Evolutionary conservation across 164 flowering plant species (phyloP), one percentile per base, ranked within the genome.

Genomic region (Nymphaea colorata): DNA sequence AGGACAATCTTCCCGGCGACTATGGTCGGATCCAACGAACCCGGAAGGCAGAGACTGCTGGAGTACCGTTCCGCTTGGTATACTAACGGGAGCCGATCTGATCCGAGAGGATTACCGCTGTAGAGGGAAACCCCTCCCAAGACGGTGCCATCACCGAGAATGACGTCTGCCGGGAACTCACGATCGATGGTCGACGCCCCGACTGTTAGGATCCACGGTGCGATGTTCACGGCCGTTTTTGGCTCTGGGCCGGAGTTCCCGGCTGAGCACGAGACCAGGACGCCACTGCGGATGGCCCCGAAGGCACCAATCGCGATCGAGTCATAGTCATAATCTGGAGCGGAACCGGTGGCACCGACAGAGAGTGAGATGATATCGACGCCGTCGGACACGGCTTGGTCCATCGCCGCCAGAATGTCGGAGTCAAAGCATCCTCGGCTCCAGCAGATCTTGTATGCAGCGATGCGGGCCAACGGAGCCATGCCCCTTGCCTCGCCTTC

Each of bases 161-260:
- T 65, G 0, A 79, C 96, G 68, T 87, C 87, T 0, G 96, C 96
- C 0, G 96, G 96, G 65, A 92, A 95, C 68, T 90, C 96, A 44
- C 99, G 65, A 61, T 95, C 98, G 10, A 95, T 76, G 0, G 98
- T 86, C 0, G 96, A 87, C 1, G 99, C 99, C 2, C 98, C 98
- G 12, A 95, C 96, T 0, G 99, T 91, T 7, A 88, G 36, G 43
- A 91, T 86, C 99, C 99, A 95, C 0, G 99, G 99, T 2, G 99
- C 96, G 6, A 91, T 84, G 53, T 95, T 95, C 5, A 78, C 83
- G 0, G 87, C 92, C 0, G 96, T 88, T 73, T 61, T 79, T 0
- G 82, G 78, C 3, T 68, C 82, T 1, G 98, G 98, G 7, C 96
- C 99, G 3, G 89, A 85, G 62, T 95, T 92, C 4, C 99, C 99